A percentile compares a stretch with the other conserved stretches of the same genome.
phyloP scores from a whole-genome alignment of 805 yeast species.

The Wickerhamomyces silvicola region DNA sequence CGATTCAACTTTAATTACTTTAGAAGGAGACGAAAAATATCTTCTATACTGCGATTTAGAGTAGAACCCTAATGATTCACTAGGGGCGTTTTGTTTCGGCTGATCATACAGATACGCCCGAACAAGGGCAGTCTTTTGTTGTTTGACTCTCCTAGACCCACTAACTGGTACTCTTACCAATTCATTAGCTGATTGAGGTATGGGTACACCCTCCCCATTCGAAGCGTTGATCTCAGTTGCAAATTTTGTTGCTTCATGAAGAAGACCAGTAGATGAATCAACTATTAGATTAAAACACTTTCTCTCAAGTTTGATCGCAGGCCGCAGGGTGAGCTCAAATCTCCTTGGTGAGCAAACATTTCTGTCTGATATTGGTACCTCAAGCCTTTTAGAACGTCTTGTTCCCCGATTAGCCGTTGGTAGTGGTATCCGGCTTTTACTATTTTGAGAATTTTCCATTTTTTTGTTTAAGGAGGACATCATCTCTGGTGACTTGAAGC shows the following conservation, averaged over 20 bases:
- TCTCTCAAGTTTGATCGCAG: slow-evolving; percentile 11
- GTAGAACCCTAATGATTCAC: slow-evolving; percentile 16
- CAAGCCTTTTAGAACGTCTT: slow-evolving; percentile 19
- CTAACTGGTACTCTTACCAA: slow-evolving; percentile 48
- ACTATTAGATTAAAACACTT: slow-evolving; percentile 39
- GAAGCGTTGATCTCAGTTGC: slow-evolving; percentile 64
- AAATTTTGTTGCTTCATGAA: slow-evolving; percentile 59
- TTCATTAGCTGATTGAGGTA: slow-evolving; percentile 52
- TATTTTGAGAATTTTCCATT: slow-evolving; percentile 5
- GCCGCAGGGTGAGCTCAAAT: slow-evolving; percentile 5
- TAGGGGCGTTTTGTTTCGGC: neutral
- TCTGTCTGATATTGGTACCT: slow-evolving; percentile 2
- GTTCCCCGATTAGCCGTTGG: slow-evolving; percentile 6
- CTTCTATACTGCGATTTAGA: slow-evolving; percentile 13
- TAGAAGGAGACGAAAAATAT: slow-evolving; percentile 11
- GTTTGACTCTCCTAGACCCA: slow-evolving; percentile 12
- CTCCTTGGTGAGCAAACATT: slow-evolving; percentile 15
- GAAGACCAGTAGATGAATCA: slow-evolving; percentile 53
- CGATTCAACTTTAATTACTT: slow-evolving; percentile 2
- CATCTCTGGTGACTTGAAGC: neutral
- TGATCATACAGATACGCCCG: slow-evolving; percentile 9
- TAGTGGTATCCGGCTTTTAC: slow-evolving; percentile 17
- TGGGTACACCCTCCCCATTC: slow-evolving; percentile 54
- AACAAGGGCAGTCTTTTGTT: slow-evolving; percentile 13
- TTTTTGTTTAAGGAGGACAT: slow-evolving; percentile 10